Percentiles rank a stretch among this genome's conserved stretches.
Conservation (phyloP, 495 filamentous ascomycete genomes). For the Aspergillus cristatus region DNA sequence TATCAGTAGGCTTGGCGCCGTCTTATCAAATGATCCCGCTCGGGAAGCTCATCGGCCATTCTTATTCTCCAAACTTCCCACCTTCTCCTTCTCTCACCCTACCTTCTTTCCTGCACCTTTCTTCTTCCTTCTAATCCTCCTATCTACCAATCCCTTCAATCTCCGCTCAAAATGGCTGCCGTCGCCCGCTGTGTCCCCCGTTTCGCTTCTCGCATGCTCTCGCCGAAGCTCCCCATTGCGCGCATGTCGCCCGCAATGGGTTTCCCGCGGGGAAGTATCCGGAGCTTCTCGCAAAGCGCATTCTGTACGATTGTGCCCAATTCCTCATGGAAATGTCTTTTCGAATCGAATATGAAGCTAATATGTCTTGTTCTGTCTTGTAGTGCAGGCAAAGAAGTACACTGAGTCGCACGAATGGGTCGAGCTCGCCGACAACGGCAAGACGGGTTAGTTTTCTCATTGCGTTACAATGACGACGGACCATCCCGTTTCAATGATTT, state of each 20-base stretch:
- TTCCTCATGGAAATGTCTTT: neutral
- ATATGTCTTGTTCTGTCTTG: constrained; percentile 11
- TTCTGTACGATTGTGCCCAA: constrained; percentile 27
- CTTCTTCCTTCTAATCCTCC: constrained; percentile 11
- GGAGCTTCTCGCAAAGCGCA: constrained; percentile 40
- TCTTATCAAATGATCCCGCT: constrained; percentile 9
- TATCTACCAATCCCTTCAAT: constrained; percentile 1
- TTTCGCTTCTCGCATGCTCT: constrained; percentile 33
- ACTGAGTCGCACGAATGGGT: constrained; percentile 99
- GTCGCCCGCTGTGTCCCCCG: constrained; percentile 32
- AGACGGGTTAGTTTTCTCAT: constrained; percentile 25
- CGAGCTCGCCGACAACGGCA: constrained; percentile 67
- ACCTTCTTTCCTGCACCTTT: constrained; percentile 9
- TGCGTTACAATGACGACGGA: neutral
- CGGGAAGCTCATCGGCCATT: too few relatives aligned
- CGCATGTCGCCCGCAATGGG: constrained; percentile 31
- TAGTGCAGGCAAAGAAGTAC: constrained; percentile 67
- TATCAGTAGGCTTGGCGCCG: constrained; percentile 5
- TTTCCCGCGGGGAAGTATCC: constrained; percentile 43
- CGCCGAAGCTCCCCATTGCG: constrained; percentile 33
- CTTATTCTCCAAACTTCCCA: constrained; percentile 15
- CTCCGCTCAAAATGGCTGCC: constrained; percentile 27
- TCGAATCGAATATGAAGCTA: constrained; percentile 13
- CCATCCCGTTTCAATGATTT: neutral
- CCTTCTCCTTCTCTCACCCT: constrained; percentile 17